Conservation (phyloP, 176 grass and related monocot species). For the Phyllostachys edulis region DNA sequence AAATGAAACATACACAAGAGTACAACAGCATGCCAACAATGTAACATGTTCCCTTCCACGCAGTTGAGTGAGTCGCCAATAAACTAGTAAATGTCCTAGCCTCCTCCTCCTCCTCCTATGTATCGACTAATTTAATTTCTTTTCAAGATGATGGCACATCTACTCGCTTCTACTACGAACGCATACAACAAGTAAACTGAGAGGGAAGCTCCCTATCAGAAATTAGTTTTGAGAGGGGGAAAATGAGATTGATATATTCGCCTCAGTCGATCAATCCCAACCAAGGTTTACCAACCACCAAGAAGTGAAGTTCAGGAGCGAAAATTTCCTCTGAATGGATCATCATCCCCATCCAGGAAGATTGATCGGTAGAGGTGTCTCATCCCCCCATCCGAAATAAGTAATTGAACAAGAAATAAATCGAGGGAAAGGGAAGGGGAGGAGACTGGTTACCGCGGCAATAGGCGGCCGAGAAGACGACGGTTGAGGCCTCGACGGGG, state of each 20-base stretch:
- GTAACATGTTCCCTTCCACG: not conserved
- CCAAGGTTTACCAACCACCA: not conserved
- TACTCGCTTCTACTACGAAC: not conserved
- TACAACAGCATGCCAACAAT: not conserved
- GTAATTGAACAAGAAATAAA: not conserved
- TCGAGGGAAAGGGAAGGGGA: not conserved
- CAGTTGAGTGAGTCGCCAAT: not conserved
- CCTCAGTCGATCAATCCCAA: not conserved
- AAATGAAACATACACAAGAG: not conserved
- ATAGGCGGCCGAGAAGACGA: not conserved
- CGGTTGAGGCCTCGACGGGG: not conserved
- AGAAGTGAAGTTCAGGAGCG: not conserved
- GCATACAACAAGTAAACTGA: not conserved
- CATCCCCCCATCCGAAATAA: not conserved
- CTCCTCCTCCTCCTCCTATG: not conserved
- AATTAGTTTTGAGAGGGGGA: too few species aligned
- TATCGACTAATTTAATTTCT: not conserved
- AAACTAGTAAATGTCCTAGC: not conserved
- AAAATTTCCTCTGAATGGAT: not conserved
- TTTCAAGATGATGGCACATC: not conserved
- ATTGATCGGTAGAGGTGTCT: not conserved
- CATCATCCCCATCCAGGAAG: not conserved
- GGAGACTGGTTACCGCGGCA: not conserved
- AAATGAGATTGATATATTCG: not conserved
- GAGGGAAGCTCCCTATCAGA: not conserved